These are phyloP conservation scores for Fusarium coicis DNA, from an alignment of 2,329 filamentous ascomycete species.

Conservation along the genomic window DNA sequence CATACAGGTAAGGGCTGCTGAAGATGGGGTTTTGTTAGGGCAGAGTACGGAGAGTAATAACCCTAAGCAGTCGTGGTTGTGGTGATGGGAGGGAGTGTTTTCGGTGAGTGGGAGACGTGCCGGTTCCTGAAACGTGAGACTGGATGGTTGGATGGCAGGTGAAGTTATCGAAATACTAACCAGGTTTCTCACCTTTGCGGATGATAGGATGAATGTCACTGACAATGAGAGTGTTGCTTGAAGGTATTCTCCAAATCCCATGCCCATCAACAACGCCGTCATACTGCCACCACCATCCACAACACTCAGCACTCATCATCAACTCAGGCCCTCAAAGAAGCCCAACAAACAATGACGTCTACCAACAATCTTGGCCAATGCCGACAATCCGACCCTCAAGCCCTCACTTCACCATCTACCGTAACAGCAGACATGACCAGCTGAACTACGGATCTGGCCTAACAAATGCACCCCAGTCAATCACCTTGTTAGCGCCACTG, in stretches of 20 bases:
- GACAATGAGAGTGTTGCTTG: background rate
- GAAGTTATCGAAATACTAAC: background rate
- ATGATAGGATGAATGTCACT: background rate
- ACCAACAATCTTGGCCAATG: background rate
- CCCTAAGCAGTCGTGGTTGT: background rate
- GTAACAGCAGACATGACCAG: background rate
- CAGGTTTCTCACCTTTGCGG: background rate
- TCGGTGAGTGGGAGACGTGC: background rate
- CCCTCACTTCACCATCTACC: background rate
- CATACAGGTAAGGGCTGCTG: background rate
- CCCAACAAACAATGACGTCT: background rate
- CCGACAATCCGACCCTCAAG: slow-evolving; percentile 5
- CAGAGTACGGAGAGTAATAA: background rate
- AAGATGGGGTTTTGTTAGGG: background rate
- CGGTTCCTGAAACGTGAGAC: background rate
- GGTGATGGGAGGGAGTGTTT: background rate
- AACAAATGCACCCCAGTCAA: background rate
- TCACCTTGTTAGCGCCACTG: background rate
- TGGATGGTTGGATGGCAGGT: background rate
- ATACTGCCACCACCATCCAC: slow-evolving; percentile 14
- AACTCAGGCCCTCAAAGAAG: background rate
- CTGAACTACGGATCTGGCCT: slow-evolving; percentile 3
- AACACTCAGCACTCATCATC: background rate
- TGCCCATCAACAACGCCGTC: background rate
- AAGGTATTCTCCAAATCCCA: background rate